A percentile compares a stretch with the other conserved stretches of the same genome.
phyloP scores from a whole-genome alignment of 768 basidiomycete genomes.

The Lactarius deliciosus region DNA sequence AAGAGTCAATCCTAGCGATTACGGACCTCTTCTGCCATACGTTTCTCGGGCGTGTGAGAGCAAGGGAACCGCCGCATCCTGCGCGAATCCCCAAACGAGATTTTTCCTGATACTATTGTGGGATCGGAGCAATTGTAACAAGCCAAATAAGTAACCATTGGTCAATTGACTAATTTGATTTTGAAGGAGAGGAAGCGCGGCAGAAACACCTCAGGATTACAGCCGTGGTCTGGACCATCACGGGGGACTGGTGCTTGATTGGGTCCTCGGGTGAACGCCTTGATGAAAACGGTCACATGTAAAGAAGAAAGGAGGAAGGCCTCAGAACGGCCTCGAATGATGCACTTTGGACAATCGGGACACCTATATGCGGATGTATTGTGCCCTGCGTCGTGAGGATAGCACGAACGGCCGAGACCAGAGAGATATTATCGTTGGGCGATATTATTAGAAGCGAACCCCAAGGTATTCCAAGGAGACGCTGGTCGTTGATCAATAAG shows the following conservation, averaged over 20 bases:
- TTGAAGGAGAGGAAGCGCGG: not conserved
- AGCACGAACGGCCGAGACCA: not conserved
- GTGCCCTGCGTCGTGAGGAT: not conserved
- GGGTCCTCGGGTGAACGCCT: not conserved
- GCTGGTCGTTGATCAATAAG: not conserved
- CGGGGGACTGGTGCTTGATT: not conserved
- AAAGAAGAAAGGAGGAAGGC: not conserved
- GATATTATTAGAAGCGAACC: not conserved
- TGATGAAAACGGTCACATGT: not conserved
- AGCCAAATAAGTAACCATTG: not conserved
- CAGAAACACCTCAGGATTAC: not conserved
- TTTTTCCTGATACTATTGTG: not conserved
- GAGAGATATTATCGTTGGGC: not conserved
- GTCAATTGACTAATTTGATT: not conserved
- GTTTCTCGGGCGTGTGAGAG: not conserved
- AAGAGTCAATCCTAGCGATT: not conserved
- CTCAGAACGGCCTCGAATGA: not conserved
- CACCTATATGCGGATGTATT: not conserved
- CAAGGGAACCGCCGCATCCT: too few relatives aligned
- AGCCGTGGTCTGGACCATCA: not conserved
- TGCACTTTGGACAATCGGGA: too few relatives aligned
- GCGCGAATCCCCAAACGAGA: too few relatives aligned
- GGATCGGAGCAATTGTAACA: not conserved
- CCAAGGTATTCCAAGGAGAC: not conserved
- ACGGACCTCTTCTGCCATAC: not conserved